Percentiles rank a stretch among this genome's conserved stretches.
Evolutionary conservation across 495 filamentous ascomycete genomes (phyloP).

Genomic region (Penicillium argentinense): DNA sequence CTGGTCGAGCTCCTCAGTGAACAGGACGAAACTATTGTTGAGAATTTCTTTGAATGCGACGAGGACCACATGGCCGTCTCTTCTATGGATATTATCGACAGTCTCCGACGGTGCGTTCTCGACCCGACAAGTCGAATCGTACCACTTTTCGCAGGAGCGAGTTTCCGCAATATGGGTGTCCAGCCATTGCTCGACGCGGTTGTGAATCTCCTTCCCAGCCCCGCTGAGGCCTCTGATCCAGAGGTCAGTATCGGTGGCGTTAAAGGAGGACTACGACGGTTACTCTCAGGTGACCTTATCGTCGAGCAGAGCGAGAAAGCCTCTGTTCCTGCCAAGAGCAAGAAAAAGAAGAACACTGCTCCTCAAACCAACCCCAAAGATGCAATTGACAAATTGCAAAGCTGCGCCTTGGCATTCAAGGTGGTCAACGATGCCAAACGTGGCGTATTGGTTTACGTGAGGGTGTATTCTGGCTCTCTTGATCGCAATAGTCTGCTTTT

Average conservation of each 20-base stretch:
- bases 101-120: constrained; percentile 71
- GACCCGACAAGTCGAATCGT: constrained; percentile 58
- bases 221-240: constrained; percentile 72
- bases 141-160: constrained; percentile 89
- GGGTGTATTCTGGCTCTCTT: constrained; percentile 85
- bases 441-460: constrained; percentile 87
- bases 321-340: constrained; percentile 38
- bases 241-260: constrained; percentile 66
- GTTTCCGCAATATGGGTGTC: constrained; percentile 91
- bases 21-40: constrained; percentile 82
- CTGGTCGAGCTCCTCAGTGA: constrained; percentile 84
- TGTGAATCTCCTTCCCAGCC: constrained; percentile 81
- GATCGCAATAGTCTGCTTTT: constrained; percentile 71
- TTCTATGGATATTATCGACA: constrained; percentile 61
- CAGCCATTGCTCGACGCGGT: constrained; percentile 90
- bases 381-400: constrained; percentile 65
- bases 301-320: constrained; percentile 39
- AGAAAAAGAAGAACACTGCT: constrained; percentile 40
- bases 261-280: constrained; percentile 49
- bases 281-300: constrained; percentile 53
- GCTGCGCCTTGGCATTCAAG: constrained; percentile 92
- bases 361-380: constrained; percentile 44
- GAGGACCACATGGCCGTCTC: constrained; percentile 71
- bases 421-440: constrained; percentile 85
- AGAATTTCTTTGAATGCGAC: constrained; percentile 73